Percentiles rank a stretch among this genome's conserved stretches.
phyloP scores from a whole-genome alignment of 305 asterid genomes.

The Solanum aculeatissimum region DNA sequence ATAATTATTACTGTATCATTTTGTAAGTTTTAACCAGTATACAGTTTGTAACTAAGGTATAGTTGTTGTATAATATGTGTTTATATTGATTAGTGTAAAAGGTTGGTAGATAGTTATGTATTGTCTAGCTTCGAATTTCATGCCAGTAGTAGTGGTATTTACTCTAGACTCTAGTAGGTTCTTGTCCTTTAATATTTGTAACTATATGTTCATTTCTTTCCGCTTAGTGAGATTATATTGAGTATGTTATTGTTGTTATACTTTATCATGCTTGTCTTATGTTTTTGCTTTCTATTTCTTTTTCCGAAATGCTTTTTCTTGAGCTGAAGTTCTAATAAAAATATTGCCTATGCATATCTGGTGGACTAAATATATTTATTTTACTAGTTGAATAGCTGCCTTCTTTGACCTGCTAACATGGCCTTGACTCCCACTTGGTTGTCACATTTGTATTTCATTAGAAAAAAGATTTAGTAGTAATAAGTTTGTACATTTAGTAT shows the following conservation, averaged over 20 bases:
- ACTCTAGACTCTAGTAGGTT: not conserved
- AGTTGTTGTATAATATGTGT: not conserved
- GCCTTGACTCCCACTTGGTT: not conserved
- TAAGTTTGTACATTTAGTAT: not conserved
- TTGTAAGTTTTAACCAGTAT: not conserved
- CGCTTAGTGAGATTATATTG: not conserved
- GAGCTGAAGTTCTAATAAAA: not conserved
- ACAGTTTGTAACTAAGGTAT: not conserved
- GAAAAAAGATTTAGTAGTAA: not conserved
- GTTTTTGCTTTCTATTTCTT: not conserved
- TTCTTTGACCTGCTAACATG: not conserved
- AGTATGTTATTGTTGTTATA: too few species aligned
- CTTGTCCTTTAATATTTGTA: too few species aligned
- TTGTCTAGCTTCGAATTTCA: not conserved
- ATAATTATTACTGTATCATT: too few species aligned
- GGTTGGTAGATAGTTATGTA: not conserved
- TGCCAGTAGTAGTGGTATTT: not conserved
- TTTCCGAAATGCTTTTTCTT: not conserved
- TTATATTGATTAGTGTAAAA: not conserved
- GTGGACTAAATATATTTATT: not conserved
- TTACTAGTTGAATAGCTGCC: not conserved
- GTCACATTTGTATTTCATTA: not conserved
- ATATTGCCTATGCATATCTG: not conserved
- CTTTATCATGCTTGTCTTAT: not conserved
- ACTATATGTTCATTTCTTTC: too few species aligned